Evolutionary conservation across 768 basidiomycete species (phyloP), one percentile per base, ranked within the genome.

Genomic region (Lyophyllum atratum): DNA sequence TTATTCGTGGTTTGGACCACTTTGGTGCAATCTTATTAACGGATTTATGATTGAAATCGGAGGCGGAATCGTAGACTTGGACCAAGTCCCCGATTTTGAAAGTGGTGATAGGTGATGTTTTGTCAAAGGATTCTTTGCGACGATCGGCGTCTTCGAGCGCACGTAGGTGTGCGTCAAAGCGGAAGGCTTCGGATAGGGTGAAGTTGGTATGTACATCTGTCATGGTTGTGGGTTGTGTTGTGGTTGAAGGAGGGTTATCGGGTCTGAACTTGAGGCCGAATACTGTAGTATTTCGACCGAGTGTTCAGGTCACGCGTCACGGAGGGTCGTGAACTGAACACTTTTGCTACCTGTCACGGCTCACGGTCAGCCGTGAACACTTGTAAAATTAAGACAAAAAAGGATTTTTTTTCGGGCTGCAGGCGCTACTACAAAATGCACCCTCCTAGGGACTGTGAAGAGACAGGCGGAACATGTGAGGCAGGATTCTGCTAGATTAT

Each of bases 1-100:
- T 54, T 34, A 54, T 11, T 11, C 33, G 28, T 45, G 44, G 44
- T 54, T 45, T 45, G 22, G 52, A 54, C 52, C 31, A 46, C 33
- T 54, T 54, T 2, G 33, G 44, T 21, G 43, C 33, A 17, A 54
- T 45, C 46, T 54, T 54, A n/a, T 54, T 54, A 14, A 54, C 37
- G 7, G 52, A 1, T 34, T 45, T 33, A 21, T 54, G 44, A 19
- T 46, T 46, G 33, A 33, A 46, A 40, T 54, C 33, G 14, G 33
- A 54, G 5, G 52, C 44, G 12, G 44, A 54, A 31, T 54, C 33
- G 24, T 54, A 54, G 7, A 54, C 52, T 26, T 54, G 52, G 8
- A 54, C 44, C 4, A 54, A 44, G 43, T 54, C 44, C 1, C 52
- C 31, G 14, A 37, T 44, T 10, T 34, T 26, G 44, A 54, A 54